These are phyloP conservation scores for Physaria fendleri DNA, from an alignment of 345 rosid species.

Conservation along the genomic window DNA sequence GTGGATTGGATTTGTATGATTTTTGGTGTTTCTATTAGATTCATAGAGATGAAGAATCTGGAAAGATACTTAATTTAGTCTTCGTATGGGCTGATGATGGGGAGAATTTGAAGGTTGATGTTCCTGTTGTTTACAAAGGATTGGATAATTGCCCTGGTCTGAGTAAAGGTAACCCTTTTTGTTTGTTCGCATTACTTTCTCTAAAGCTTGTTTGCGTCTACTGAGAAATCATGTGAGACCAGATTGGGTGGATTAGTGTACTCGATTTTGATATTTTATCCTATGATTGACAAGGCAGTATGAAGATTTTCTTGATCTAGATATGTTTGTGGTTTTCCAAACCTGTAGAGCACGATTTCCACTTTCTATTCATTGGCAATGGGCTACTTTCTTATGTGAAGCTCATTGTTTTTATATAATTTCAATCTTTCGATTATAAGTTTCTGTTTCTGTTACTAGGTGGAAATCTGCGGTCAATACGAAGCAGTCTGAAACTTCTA, in stretches of 20 bases:
- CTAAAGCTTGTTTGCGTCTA: not conserved
- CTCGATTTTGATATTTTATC: not conserved
- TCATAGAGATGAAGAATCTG: conserved; percentile 78
- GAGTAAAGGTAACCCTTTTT: conserved; percentile 50
- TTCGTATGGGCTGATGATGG: conserved; percentile 91
- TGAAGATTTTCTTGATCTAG: not conserved
- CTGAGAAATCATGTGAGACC: not conserved
- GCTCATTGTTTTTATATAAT: not conserved
- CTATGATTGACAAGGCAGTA: too few relatives aligned
- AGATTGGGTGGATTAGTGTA: not conserved
- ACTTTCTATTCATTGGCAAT: not conserved
- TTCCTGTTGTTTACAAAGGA: conserved; percentile 83
- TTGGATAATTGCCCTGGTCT: conserved; percentile 65
- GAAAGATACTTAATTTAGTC: conserved; percentile 76
- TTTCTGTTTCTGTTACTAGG: conserved; percentile 38
- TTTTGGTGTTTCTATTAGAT: conserved; percentile 35
- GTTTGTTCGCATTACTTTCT: not conserved
- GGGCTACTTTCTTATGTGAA: not conserved
- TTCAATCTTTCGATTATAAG: not conserved
- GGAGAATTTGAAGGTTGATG: conserved; percentile 63
- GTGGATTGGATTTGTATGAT: not conserved
- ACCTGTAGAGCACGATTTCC: not conserved
- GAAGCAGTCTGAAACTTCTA: conserved; percentile 44
- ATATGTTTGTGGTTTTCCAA: not conserved
- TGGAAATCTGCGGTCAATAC: conserved; percentile 48